Evolutionary conservation across 2,329 filamentous ascomycete genomes (phyloP), one percentile per base, ranked within the genome.

Genomic region (Xylariaceae sp.): DNA sequence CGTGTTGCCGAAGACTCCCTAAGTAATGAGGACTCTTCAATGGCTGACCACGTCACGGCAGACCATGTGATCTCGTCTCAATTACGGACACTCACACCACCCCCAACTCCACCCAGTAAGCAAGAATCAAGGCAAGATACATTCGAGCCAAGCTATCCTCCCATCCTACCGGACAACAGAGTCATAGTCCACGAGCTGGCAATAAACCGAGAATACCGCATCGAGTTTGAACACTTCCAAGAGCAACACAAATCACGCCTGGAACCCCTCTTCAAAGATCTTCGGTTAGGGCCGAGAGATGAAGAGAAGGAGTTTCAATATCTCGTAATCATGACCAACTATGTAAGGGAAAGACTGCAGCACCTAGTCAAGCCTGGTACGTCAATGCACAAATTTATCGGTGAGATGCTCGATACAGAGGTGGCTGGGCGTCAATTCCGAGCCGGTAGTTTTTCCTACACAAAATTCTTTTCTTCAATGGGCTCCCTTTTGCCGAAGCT

Each of bases 391-490:
- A 86, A 79, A 2, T 79, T 91, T 37, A 91, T 93, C 53, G 84
- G 84, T 2, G 89, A 92, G 65, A 83, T 88, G 1, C 75, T 94
- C 20, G 90, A 93, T 61, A 83, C 85, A 1, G 86, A 91, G 32
- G 78, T 88, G 57, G 86, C 91, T 23, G 78, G 81, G 56, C 81
- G 80, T 33, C 87, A 92, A 60, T 90, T 89, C 64, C 76, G 77
- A 8, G 79, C 85, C 49, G 89, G 89, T 11, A 84, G 83, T 43
- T 93, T 93, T 68, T 92, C 89, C 0, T 92, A 92, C 60, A 86
- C 89, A 60, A 87, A 85, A 53, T 92, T 93, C 72, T 93, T 93
- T 67, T 75, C 79, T 2, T 88, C 90, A 58, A 90, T 93, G 80
- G 85, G 84, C 1, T 82, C 83, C 2, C 80, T 94, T 40, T 76